Evolutionary conservation across 208 protist species (phyloP), one percentile per base, ranked within the genome.

Genomic region (Vickermania spadyakhi): DNA sequence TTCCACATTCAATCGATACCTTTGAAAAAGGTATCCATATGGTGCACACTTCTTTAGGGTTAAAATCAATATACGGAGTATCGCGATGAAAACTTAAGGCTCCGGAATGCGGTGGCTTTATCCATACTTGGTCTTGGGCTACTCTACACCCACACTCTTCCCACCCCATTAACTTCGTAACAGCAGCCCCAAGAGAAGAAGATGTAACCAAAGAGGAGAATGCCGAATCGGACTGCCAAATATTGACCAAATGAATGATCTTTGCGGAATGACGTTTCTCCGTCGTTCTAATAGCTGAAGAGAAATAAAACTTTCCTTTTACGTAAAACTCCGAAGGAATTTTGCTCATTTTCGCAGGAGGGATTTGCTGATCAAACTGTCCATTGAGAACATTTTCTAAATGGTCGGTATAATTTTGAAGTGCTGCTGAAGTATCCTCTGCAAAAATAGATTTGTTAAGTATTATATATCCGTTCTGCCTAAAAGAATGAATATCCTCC

Each of bases 11-110:
- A n/a, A 66, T 57, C 3, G 63, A 52, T 3, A 53, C 30, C 28
- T 64, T 52, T 53, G 76, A 66, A 11, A 80, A 62, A 0, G 70
- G 52, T 11, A 75, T 69, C 77, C 73, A 80, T 28, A 75, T 66
- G 13, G 73, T 80, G 59, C 67, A 74, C 42, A 75, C 77, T 22
- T 80, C 62, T 14, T 70, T 78, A 1, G 70, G 70, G 1, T 28
- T 52, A 49, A 75, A 77, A 52, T 77, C 66, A 52, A 77, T 58
- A 53, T 80, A 80, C 0, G 73, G 67, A 11, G 73, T 80, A 60
- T 78, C 70, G 56, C 73, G 71, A 68, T 84, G 73, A 53, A 72
- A 75, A 50, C 65, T 80, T 11, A 80, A 61, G 2, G 73, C 56
- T 3, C 56, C 62, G 14, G 77, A 66, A 36, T 55, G 29, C 18